Conservation (phyloP, 202 grass and related monocot genomes). For the Schoenoplectus triqueter region DNA sequence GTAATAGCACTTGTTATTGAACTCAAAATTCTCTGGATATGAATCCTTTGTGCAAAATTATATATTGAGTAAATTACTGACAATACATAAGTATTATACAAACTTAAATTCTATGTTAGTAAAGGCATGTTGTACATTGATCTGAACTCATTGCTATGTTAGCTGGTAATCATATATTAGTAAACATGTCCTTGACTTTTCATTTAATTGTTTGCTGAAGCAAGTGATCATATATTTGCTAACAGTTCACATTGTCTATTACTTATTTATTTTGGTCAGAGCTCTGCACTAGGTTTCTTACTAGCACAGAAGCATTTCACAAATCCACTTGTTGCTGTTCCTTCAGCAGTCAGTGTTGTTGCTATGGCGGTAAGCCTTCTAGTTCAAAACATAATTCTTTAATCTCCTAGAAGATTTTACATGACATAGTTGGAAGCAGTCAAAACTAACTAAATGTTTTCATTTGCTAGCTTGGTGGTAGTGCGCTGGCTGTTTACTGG, state of each 20-base stretch:
- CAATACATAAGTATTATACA: neutral
- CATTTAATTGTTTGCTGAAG: neutral
- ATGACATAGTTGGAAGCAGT: neutral
- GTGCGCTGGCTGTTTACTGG: conserved; percentile 91
- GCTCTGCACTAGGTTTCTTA: conserved; percentile 95
- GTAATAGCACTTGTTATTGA: neutral
- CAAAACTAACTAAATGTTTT: conserved; percentile 33
- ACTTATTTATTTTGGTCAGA: conserved; percentile 55
- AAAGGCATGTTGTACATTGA: neutral
- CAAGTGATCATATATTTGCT: conserved; percentile 20
- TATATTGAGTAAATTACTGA: conserved; percentile 13
- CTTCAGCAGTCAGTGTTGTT: conserved; percentile 96
- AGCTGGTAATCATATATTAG: neutral
- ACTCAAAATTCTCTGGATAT: neutral
- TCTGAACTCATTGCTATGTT: neutral
- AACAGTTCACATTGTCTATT: neutral
- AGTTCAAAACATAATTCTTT: conserved; percentile 17
- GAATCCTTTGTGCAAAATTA: neutral
- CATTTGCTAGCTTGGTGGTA: conserved; percentile 75
- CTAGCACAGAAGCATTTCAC: conserved; percentile 97
- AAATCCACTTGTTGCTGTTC: conserved; percentile 93
- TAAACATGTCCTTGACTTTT: too few species aligned
- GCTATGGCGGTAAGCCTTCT: conserved; percentile 76
- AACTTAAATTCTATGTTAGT: neutral
- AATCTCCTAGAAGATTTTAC: conserved; percentile 6